phyloP scores from a whole-genome alignment of 2,329 filamentous ascomycete species.

The Ophiosphaerella korrae region DNA sequence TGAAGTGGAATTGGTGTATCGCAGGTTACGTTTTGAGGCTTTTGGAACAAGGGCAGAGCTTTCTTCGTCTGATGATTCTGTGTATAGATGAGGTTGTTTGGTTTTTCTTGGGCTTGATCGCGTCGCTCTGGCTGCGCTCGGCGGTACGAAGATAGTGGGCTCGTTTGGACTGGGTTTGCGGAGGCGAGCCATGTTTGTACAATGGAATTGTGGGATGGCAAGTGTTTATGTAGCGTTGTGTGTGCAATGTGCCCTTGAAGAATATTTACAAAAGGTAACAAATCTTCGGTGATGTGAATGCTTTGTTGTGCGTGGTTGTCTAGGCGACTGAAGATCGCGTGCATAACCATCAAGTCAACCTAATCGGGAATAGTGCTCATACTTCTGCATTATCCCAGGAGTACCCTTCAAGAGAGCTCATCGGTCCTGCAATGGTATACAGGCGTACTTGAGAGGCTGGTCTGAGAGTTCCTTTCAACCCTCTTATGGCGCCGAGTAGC shows the following conservation, averaged over 20 bases:
- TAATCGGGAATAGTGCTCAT: not conserved
- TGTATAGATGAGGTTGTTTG: conserved; percentile 27
- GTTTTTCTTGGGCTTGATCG: conserved; percentile 38
- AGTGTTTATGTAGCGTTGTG: conserved; percentile 1
- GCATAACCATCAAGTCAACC: not conserved
- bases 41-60: conserved; percentile 32
- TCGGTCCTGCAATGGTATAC: not conserved
- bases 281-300: too few relatives aligned
- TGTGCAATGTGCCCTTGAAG: conserved; percentile 8
- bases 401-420: not conserved
- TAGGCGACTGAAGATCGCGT: not conserved
- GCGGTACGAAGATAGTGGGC: conserved; percentile 23
- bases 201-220: not conserved
- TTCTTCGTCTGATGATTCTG: conserved; percentile 27
- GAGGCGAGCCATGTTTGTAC: conserved; percentile 38
- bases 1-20: conserved; percentile 25
- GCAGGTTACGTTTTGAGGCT: conserved; percentile 28
- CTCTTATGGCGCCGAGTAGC: too few relatives aligned
- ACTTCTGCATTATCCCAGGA: not conserved
- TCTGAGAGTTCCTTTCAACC: too few relatives aligned
- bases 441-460: too few relatives aligned
- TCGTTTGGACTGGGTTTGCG: conserved; percentile 39
- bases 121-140: conserved; percentile 20
- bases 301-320: not conserved
- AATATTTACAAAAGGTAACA: not conserved